A percentile compares a stretch with the other conserved stretches of the same genome.
Conservation (phyloP, 192 early-diverging fungal species). For the Umbelopsis isabellina region DNA sequence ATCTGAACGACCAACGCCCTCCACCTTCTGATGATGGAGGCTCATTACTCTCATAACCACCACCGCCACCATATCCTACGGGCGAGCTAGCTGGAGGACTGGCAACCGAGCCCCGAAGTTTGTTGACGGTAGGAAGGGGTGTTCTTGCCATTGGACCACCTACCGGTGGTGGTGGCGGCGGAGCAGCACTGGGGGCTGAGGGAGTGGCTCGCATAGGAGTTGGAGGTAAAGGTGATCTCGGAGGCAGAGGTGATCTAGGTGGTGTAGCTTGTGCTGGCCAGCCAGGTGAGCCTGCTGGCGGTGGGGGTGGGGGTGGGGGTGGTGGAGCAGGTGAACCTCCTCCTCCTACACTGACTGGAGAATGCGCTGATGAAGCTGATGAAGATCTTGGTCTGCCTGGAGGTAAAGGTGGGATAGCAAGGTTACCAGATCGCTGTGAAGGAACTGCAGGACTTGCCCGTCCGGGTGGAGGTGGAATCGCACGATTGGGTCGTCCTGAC, state of each 20-base stretch:
- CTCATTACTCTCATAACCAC: neutral
- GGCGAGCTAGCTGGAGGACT: neutral
- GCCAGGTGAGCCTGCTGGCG: slow-evolving; percentile 15
- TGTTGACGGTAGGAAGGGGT: neutral
- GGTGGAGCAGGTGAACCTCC: slow-evolving; percentile 4
- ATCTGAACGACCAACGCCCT: slow-evolving; percentile 33
- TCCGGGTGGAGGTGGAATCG: slow-evolving; percentile 39
- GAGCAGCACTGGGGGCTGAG: slow-evolving; percentile 8
- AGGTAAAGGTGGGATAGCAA: slow-evolving; percentile 30
- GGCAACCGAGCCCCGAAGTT: neutral
- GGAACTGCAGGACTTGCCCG: slow-evolving; percentile 28
- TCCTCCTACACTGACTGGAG: neutral
- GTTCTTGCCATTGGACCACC: neutral
- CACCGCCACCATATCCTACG: neutral
- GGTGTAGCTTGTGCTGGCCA: slow-evolving; percentile 4
- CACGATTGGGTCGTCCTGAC: neutral
- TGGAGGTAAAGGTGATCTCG: slow-evolving; percentile 3
- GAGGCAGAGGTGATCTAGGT: slow-evolving; percentile 24
- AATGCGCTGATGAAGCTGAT: slow-evolving; percentile 10
- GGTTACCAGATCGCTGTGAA: neutral
- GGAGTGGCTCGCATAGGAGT: neutral
- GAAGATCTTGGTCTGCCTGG: slow-evolving; percentile 32
- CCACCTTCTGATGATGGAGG: slow-evolving; percentile 22
- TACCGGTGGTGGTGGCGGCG: slow-evolving; percentile 30
- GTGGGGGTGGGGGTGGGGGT: neutral